Evolutionary conservation across 768 basidiomycete genomes (phyloP), one percentile per base, ranked within the genome.

Genomic region (Stropharia rugosoannulata): DNA sequence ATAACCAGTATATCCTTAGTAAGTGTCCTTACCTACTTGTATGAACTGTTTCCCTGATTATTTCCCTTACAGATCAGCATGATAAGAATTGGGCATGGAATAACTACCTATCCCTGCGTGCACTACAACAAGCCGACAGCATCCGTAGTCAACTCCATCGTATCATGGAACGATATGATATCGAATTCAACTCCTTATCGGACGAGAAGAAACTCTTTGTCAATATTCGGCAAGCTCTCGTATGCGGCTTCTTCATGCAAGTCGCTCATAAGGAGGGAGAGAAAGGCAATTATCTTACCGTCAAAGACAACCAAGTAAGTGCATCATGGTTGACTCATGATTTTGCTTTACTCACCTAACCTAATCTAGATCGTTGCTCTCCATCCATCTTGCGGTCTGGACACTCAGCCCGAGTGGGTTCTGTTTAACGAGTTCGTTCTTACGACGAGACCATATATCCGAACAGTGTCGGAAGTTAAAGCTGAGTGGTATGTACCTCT

Each of bases 221-320:
- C 51, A 87, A 87, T 61, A 86, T 98, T 54, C 83, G 93, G 25
- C 86, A 87, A 70, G 89, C 89, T 0, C 77, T 98, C 18, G 89
- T 91, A 4, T 90, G 88, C 62, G 97, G 95, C 1, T 99, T 92
- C 80, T 99, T 98, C 75, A 98, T 97, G 96, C 96, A 98, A 68
- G 85, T 93, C 11, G 97, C 95, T 6, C 94, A 97, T 70, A 91
- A 92, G 69, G 94, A 95, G 67, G 92, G 93, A 3, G 92, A 93
- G 68, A 95, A 93, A 70, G 84, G 87, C 2, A 82, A 80, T 52
- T 98, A 99, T 67, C 58, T 88, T 59, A 99, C 95, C 0, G 86
- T 97, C 56, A 98, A 98, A 74, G 96, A 99, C 69, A 90, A 95
- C 62, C 95, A 97, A 76, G 90, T 84, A 59, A 16, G 81, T 66